A percentile compares a stretch with the other conserved stretches of the same genome.
Evolutionary conservation across 768 basidiomycete genomes (phyloP).

Genomic region (Candolleomyces efflorescens): DNA sequence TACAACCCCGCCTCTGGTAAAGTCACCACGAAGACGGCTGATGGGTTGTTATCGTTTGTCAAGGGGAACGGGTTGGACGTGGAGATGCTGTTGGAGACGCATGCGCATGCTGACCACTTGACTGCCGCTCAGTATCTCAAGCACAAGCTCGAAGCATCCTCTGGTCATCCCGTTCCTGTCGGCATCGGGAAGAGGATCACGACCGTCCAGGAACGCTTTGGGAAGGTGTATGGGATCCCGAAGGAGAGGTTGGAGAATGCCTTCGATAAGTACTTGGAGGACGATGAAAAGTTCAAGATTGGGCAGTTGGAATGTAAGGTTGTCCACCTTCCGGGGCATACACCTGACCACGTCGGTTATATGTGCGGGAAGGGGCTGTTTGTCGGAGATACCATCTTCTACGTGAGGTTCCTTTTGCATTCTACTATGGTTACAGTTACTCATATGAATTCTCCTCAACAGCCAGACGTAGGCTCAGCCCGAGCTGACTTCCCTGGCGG

Average conservation of each 20-base stretch:
- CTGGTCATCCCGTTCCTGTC: background rate
- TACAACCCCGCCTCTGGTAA: slow-evolving; percentile 2
- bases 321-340: slow-evolving; percentile 6
- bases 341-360: slow-evolving; percentile 9
- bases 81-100: slow-evolving; percentile 6
- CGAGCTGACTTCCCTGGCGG: slow-evolving; percentile 8
- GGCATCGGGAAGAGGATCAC: slow-evolving; percentile 6
- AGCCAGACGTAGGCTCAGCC: slow-evolving; percentile 10
- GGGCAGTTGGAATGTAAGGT: slow-evolving; percentile 6
- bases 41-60: slow-evolving; percentile 4
- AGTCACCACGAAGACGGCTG: slow-evolving; percentile 3
- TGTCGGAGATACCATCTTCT: slow-evolving; percentile 6
- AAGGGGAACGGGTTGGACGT: background rate
- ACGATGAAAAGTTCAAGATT: slow-evolving; percentile 6
- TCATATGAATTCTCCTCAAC: background rate
- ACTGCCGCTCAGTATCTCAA: slow-evolving; percentile 8
- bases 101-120: slow-evolving; percentile 8
- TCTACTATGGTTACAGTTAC: background rate
- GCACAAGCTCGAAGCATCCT: background rate
- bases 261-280: slow-evolving; percentile 7
- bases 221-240: slow-evolving; percentile 3
- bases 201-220: slow-evolving; percentile 1
- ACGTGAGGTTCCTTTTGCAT: background rate
- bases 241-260: background rate
- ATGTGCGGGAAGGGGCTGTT: slow-evolving; percentile 3